These are phyloP conservation scores for Punica granatum DNA, from an alignment of 345 rosid genomes.

Conservation along the genomic window DNA sequence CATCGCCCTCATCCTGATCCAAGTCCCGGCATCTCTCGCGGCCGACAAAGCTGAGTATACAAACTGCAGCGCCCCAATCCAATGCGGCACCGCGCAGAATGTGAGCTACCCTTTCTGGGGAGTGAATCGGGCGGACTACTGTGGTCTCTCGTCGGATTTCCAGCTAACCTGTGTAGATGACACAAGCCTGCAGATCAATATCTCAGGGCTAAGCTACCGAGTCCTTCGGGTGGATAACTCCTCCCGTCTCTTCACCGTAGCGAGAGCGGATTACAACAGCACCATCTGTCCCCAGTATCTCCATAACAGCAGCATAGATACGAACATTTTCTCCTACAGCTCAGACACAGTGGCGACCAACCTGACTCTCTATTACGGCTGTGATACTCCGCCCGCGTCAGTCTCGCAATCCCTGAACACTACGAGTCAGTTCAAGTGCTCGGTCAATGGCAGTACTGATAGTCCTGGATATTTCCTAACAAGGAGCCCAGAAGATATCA, in stretches of 20 bases:
- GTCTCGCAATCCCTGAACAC: accelerated
- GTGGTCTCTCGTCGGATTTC: constrained; percentile 17
- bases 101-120: constrained; percentile 33
- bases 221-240: background rate
- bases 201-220: constrained; percentile 14
- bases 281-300: constrained; percentile 4
- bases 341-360: background rate
- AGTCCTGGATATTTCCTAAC: background rate
- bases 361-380: constrained; percentile 11
- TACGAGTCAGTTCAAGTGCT: background rate
- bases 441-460: no score
- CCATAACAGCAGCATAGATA: background rate
- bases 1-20: constrained; percentile 4
- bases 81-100: constrained; percentile 2
- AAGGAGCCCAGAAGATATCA: background rate
- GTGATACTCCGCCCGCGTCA: background rate
- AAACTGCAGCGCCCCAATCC: constrained; percentile 8
- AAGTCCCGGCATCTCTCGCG: background rate
- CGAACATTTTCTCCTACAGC: background rate
- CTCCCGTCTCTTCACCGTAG: constrained; percentile 10
- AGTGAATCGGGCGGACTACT: constrained; percentile 6
- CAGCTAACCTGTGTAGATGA: constrained; percentile 14
- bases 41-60: background rate
- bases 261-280: constrained; percentile 7
- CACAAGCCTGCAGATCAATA: constrained; percentile 14